Evolutionary conservation across 768 basidiomycete species (phyloP), one percentile per base, ranked within the genome.

Genomic region (Tricholoma terreum): DNA sequence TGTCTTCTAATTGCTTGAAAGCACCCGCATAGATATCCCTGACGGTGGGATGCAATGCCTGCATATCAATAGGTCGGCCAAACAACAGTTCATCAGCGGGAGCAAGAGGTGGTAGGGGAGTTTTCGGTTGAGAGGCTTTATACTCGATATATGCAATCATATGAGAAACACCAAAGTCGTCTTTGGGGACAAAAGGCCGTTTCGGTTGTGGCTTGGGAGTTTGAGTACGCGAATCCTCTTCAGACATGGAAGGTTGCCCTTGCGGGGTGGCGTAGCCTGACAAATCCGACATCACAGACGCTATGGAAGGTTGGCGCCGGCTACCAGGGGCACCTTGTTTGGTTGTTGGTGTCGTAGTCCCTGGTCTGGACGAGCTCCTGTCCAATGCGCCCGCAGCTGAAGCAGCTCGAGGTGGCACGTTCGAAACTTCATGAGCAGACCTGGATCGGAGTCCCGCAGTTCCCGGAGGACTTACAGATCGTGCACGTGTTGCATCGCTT

Each of bases 61-160:
- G 80, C 59, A 84, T 57, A 61, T 90, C 82, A 40, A 90, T 55
- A 12, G 79, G 78, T 40, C 78, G 71, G 3, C 91, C 91, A 67
- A 93, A 92, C 52, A 92, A 62, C 69, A 89, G 64, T 60, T 85
- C 87, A 52, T 90, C 89, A 19, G 88, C 83, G n/a, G 83, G 79
- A 58, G 90, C 80, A 59, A 84, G 62, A 17, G 71, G 71, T 9
- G 70, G 66, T 30, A 70, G 42, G n/a, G 67, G 40, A 49, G 63
- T 62, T 61, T 63, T 71, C 1, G 76, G 75, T 17, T 69, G 61
- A n/a, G 75, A 66, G 22, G 84, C 85, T 33, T 80, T 78, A 35
- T 81, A 80, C 69, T 94, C 88, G 55, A 97, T 93, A 42, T 95
- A 79, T 22, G 91, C 87, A 81, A 97, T 81, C 91, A 97, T 94